phyloP scores from a whole-genome alignment of 225 moss, liverwort and hornwort genomes.

The Ulota crispa region DNA sequence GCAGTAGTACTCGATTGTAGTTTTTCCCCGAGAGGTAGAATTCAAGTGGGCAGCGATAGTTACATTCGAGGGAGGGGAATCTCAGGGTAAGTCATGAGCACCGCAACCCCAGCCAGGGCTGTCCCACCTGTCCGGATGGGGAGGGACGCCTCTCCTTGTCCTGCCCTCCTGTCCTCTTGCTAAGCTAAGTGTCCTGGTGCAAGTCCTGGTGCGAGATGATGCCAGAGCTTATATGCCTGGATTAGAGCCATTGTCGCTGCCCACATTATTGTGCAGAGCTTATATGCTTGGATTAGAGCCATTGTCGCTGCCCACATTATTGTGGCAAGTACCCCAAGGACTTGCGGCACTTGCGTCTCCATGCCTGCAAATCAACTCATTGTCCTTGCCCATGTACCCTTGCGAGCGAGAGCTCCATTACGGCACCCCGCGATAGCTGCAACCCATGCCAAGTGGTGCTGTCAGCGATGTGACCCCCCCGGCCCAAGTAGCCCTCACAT shows the following conservation, averaged over 20 bases:
- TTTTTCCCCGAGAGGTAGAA: neutral
- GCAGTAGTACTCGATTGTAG: neutral
- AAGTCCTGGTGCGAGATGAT: constrained; percentile 16
- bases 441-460: constrained; percentile 35
- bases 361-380: constrained; percentile 48
- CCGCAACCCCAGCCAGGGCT: neutral
- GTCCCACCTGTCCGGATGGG: constrained; percentile 20
- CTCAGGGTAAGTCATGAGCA: neutral
- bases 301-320: constrained; percentile 44
- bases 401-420: neutral
- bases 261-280: constrained; percentile 44
- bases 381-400: constrained; percentile 32
- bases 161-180: constrained; percentile 23
- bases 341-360: constrained; percentile 29
- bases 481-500: constrained; percentile 28
- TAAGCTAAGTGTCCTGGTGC: neutral
- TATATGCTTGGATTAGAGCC: constrained; percentile 28
- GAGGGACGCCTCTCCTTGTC: constrained; percentile 26
- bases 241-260: constrained; percentile 32
- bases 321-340: constrained; percentile 28
- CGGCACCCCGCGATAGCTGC: constrained; percentile 8
- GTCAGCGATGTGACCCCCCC: constrained; percentile 22
- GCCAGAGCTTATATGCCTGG: constrained; percentile 39
- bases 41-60: neutral
- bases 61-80: neutral